These are phyloP conservation scores for Saussurea involucrata DNA, from an alignment of 129 eudicot species.

Conservation along the genomic window DNA sequence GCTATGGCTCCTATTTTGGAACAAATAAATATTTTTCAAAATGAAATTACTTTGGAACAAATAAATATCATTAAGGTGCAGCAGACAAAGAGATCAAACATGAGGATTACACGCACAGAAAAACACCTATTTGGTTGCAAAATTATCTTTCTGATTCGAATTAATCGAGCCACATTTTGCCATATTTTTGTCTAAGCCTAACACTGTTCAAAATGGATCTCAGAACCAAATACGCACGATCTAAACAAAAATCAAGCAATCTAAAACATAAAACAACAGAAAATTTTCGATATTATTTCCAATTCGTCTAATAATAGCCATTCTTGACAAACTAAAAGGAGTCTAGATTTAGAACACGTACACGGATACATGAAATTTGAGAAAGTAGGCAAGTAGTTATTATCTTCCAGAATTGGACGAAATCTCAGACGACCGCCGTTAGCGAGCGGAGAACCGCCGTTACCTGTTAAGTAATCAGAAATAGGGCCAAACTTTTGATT, in stretches of 20 bases:
- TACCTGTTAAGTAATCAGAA: not conserved
- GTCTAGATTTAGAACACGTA: not conserved
- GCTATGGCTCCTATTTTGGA: not conserved
- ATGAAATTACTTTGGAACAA: too few species aligned
- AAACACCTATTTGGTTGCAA: not conserved
- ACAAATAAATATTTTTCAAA: not conserved
- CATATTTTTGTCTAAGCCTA: not conserved
- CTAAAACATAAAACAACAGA: not conserved
- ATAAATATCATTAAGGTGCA: not conserved
- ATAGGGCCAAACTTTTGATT: too few species aligned
- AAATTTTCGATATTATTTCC: not conserved
- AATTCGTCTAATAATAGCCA: not conserved
- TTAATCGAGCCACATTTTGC: not conserved
- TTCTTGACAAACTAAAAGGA: not conserved
- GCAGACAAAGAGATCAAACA: not conserved
- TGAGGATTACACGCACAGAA: not conserved
- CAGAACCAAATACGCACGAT: not conserved
- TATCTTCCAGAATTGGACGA: not conserved
- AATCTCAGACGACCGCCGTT: not conserved
- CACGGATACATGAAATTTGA: not conserved
- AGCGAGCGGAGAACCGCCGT: not conserved
- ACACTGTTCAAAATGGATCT: too few species aligned
- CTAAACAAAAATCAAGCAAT: not conserved
- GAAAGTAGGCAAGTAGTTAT: not conserved
- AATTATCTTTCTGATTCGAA: too few species aligned